A percentile compares a stretch with the other conserved stretches of the same genome.
Evolutionary conservation across 129 eudicot genomes (phyloP).

Genomic region (Flaveria robusta): DNA sequence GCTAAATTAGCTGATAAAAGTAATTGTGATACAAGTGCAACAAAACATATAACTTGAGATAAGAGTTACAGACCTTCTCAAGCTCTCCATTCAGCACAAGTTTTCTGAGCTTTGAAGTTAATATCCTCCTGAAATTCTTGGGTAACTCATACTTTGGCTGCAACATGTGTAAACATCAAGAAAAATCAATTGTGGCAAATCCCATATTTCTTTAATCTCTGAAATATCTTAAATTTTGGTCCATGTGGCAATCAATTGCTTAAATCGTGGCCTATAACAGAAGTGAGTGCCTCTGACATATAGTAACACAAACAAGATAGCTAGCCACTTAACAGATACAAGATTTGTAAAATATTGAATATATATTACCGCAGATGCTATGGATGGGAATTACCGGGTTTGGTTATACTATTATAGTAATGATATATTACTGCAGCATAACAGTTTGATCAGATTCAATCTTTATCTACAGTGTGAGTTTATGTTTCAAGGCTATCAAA

Average conservation of each 20-base stretch:
- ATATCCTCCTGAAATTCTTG: constrained; percentile 34
- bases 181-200: constrained; percentile 6
- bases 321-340: background rate
- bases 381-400: too few relatives aligned
- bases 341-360: background rate
- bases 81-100: constrained; percentile 45
- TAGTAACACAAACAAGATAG: constrained; percentile 8
- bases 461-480: background rate
- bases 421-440: background rate
- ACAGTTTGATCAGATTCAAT: background rate
- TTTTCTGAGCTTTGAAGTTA: constrained; percentile 35
- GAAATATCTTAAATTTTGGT: background rate
- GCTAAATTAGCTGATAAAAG: too few relatives aligned
- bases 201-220: background rate
- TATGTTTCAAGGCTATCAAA: background rate
- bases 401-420: too few relatives aligned
- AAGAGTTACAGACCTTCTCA: constrained; percentile 43
- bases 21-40: too few relatives aligned
- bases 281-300: background rate
- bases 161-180: constrained; percentile 22
- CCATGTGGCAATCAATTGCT: background rate
- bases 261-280: background rate
- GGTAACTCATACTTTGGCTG: constrained; percentile 49
- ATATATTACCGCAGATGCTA: too few relatives aligned
- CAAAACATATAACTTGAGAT: constrained; percentile 2